Percentiles rank a stretch among this genome's conserved stretches.
phyloP scores from a whole-genome alignment of 2,329 filamentous ascomycete species.

The Alternaria ventricosa region DNA sequence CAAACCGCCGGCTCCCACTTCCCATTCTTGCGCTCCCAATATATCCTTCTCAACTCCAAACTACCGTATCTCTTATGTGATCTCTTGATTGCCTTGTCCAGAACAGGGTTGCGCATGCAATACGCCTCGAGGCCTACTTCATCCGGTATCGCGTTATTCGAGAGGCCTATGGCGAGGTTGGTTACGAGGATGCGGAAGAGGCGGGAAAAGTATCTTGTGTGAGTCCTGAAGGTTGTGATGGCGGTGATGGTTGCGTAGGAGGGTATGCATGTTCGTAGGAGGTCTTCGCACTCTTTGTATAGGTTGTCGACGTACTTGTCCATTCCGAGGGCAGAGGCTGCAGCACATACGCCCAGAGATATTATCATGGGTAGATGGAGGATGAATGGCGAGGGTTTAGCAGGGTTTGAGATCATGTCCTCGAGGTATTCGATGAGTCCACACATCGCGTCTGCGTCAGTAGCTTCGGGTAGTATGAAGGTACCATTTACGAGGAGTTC shows the following conservation, averaged over 20 bases:
- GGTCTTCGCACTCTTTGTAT: not conserved
- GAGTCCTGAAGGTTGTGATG: too few species aligned
- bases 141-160: too few species aligned
- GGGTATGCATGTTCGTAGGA: not conserved
- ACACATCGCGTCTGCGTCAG: not conserved
- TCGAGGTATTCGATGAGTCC: not conserved
- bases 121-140: too few species aligned
- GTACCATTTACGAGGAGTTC: not conserved
- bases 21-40: too few species aligned
- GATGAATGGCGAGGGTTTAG: rapidly evolving
- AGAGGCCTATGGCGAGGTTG: too few species aligned
- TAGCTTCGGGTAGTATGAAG: rapidly evolving
- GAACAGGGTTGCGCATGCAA: too few species aligned
- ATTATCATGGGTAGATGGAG: not conserved
- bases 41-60: too few species aligned
- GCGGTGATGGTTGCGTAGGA: not conserved
- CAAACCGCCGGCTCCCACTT: too few species aligned
- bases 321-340: not conserved
- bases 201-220: too few species aligned
- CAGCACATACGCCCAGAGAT: not conserved
- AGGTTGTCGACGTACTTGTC: not conserved
- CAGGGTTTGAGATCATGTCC: rapidly evolving
- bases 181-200: not conserved
- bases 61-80: too few species aligned
- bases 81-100: too few species aligned